Conservation (phyloP, 148 eudicot species). For the Cornus suecica region DNA sequence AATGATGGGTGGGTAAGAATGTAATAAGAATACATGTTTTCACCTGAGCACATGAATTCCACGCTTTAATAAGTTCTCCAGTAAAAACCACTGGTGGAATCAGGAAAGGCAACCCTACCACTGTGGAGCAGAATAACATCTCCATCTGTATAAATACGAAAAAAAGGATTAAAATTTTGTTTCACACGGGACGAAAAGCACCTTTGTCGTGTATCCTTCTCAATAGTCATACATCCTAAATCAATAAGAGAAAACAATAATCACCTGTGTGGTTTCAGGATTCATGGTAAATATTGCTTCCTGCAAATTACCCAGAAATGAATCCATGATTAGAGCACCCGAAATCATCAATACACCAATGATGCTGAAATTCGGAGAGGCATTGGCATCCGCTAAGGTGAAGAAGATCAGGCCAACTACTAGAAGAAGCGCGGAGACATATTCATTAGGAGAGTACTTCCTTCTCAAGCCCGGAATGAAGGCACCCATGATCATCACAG, state of each 20-base stretch:
- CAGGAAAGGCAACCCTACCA: conserved; percentile 75
- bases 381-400: conserved; percentile 79
- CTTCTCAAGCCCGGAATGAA: conserved; percentile 76
- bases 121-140: conserved; percentile 78
- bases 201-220: not conserved
- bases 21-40: not conserved
- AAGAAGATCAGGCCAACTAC: conserved; percentile 72
- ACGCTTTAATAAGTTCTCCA: conserved; percentile 64
- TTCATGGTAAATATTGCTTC: conserved; percentile 77
- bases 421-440: conserved; percentile 58
- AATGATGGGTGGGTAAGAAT: not conserved
- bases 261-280: conserved; percentile 78
- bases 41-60: conserved; percentile 65
- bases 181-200: not conserved
- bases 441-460: conserved; percentile 67
- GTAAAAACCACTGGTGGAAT: conserved; percentile 72
- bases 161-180: not conserved
- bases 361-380: conserved; percentile 69
- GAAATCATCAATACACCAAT: conserved; percentile 65
- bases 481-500: conserved; percentile 88
- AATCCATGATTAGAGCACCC: conserved; percentile 71
- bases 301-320: conserved; percentile 72
- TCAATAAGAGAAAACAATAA: not conserved
- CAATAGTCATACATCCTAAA: not conserved
- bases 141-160: conserved; percentile 40